phyloP scores from a whole-genome alignment of 1,139 yeast species.

The Magnusiomyces ingens region DNA sequence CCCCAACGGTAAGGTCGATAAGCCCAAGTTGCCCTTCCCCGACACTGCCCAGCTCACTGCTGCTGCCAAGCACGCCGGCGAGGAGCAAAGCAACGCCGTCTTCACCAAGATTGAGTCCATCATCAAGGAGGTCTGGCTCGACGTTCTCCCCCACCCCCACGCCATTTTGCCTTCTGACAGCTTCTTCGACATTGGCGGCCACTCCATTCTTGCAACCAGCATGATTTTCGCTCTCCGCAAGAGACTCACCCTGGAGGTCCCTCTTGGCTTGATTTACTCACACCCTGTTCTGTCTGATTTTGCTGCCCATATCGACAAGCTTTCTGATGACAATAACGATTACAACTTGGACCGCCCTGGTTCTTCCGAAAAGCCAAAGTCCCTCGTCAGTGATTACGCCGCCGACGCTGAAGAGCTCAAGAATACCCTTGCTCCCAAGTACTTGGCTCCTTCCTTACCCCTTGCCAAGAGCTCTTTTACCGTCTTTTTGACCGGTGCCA shows the following conservation, averaged over 20 bases:
- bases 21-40: constrained; percentile 95
- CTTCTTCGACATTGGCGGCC: constrained; percentile 97
- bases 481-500: constrained; percentile 88
- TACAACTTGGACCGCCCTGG: constrained; percentile 26
- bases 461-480: constrained; percentile 41
- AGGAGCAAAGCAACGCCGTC: constrained; percentile 18
- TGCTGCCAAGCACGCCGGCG: constrained; percentile 40
- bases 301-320: constrained; percentile 62
- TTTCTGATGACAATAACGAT: constrained; percentile 40
- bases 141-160: constrained; percentile 82
- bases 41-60: constrained; percentile 75
- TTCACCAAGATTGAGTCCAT: constrained; percentile 60
- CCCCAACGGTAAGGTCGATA: constrained; percentile 98
- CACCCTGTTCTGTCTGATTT: constrained; percentile 78
- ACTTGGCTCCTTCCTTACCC: constrained; percentile 34
- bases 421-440: constrained; percentile 39
- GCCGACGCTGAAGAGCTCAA: constrained; percentile 64
- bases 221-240: constrained; percentile 92
- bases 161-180: constrained; percentile 71
- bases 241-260: constrained; percentile 69
- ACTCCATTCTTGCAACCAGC: constrained; percentile 91
- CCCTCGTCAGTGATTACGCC: constrained; percentile 47
- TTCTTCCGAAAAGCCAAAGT: constrained; percentile 32
- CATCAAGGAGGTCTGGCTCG: constrained; percentile 77
- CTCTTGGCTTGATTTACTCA: constrained; percentile 83